Percentiles rank a stretch among this genome's conserved stretches.
phyloP scores from a whole-genome alignment of 495 filamentous ascomycete species.

The Xylaria curta region DNA sequence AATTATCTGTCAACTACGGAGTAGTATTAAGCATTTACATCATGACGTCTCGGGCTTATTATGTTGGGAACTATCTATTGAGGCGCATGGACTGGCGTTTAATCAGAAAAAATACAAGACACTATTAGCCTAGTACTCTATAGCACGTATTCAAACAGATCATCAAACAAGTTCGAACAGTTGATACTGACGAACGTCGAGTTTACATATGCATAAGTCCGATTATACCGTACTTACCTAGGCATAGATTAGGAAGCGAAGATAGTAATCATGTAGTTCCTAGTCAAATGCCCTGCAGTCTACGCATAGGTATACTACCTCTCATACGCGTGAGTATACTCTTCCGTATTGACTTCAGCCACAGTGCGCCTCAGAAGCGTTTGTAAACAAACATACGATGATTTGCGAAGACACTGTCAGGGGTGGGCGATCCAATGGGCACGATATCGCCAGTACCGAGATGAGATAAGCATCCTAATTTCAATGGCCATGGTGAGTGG shows the following conservation, averaged over 20 bases:
- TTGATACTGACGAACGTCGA: not conserved
- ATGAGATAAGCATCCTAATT: conserved; percentile 27
- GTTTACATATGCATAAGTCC: not conserved
- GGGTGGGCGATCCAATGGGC: conserved; percentile 5
- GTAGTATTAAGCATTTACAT: not conserved
- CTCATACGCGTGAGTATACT: too few relatives aligned
- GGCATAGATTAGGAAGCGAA: not conserved
- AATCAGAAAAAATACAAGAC: not conserved
- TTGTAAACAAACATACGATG: not conserved
- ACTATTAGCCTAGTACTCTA: not conserved
- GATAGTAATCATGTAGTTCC: not conserved
- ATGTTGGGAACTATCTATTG: conserved; percentile 3
- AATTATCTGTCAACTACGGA: not conserved
- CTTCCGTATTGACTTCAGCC: not conserved
- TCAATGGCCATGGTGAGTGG: conserved; percentile 9
- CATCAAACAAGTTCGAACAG: not conserved
- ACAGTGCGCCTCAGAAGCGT: conserved; percentile 14
- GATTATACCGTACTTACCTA: not conserved
- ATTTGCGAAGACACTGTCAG: conserved; percentile 10
- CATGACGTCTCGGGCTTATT: not conserved
- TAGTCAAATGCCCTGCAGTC: too few relatives aligned
- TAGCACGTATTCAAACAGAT: not conserved
- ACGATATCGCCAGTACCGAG: conserved; percentile 17
- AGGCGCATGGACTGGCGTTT: not conserved
- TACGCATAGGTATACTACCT: too few relatives aligned